Percentiles rank a stretch among this genome's conserved stretches.
Evolutionary conservation across 192 early-diverging fungal genomes (phyloP).

Genomic region (Obelidium mucronatum): DNA sequence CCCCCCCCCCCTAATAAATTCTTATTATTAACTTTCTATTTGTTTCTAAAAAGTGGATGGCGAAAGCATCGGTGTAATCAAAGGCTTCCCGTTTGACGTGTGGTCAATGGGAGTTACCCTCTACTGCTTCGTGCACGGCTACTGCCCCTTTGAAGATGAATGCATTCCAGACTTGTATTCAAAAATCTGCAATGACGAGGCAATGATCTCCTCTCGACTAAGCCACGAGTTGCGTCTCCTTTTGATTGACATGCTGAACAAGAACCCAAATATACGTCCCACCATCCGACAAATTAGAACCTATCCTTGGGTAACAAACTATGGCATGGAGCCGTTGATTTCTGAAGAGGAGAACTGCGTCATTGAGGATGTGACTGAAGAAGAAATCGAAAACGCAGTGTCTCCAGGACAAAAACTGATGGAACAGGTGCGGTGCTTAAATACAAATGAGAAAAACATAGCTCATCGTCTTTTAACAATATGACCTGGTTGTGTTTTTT

Average conservation of each 20-base stretch:
- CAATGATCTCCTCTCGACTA: slow-evolving; percentile 34
- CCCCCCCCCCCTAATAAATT: not conserved
- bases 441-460: too few species aligned
- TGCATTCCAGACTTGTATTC: slow-evolving; percentile 45
- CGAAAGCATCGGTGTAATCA: slow-evolving; percentile 34
- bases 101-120: slow-evolving; percentile 69
- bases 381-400: slow-evolving; percentile 60
- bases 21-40: not conserved
- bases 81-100: slow-evolving; percentile 60
- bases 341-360: slow-evolving; percentile 56
- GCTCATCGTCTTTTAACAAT: too few species aligned
- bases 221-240: slow-evolving; percentile 41
- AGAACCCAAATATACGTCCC: slow-evolving; percentile 49
- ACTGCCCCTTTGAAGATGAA: slow-evolving; percentile 58
- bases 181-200: slow-evolving; percentile 50
- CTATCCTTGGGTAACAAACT: slow-evolving; percentile 54
- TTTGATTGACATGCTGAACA: slow-evolving; percentile 52
- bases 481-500: too few species aligned
- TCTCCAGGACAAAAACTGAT: slow-evolving; percentile 33
- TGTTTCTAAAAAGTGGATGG: slow-evolving; percentile 10
- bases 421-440: not conserved
- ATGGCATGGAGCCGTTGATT: slow-evolving; percentile 47
- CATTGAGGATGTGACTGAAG: slow-evolving; percentile 54
- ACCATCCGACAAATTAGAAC: slow-evolving; percentile 45
- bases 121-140: slow-evolving; percentile 64